phyloP scores from a whole-genome alignment of 2,329 filamentous ascomycete genomes.

The Xylaria sp. region DNA sequence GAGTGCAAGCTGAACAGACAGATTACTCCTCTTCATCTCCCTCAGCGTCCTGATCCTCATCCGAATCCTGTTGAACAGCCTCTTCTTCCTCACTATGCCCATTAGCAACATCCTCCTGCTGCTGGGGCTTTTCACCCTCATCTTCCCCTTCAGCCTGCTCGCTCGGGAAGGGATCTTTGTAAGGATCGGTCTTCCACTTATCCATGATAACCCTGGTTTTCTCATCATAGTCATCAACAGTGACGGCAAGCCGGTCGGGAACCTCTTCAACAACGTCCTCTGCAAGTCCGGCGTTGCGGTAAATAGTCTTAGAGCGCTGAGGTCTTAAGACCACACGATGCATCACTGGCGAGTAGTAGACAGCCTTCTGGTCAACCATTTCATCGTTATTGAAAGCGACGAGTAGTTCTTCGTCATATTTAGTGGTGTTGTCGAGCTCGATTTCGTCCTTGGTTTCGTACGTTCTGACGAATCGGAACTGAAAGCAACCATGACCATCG shows the following conservation, averaged over 20 bases:
- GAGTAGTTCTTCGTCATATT: conserved; percentile 73
- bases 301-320: conserved; percentile 72
- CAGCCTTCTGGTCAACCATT: conserved; percentile 62
- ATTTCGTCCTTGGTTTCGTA: conserved; percentile 72
- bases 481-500: conserved; percentile 63
- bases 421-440: conserved; percentile 66
- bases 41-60: conserved; percentile 56
- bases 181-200: conserved; percentile 63
- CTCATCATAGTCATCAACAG: conserved; percentile 66
- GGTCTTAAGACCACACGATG: conserved; percentile 71
- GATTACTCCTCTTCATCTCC: conserved; percentile 58
- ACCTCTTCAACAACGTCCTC: conserved; percentile 63
- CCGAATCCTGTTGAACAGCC: conserved; percentile 32
- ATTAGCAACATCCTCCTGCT: conserved; percentile 34
- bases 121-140: conserved; percentile 39
- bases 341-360: conserved; percentile 76
- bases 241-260: conserved; percentile 67
- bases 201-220: conserved; percentile 64
- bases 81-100: conserved; percentile 37
- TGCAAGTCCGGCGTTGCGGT: conserved; percentile 60
- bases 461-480: conserved; percentile 69
- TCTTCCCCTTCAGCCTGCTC: conserved; percentile 52
- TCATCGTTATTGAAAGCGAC: conserved; percentile 67
- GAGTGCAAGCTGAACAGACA: background rate
- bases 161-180: conserved; percentile 44